Evolutionary conservation across 495 filamentous ascomycete genomes (phyloP), one percentile per base, ranked within the genome.

Genomic region (Lichina pygmaea): DNA sequence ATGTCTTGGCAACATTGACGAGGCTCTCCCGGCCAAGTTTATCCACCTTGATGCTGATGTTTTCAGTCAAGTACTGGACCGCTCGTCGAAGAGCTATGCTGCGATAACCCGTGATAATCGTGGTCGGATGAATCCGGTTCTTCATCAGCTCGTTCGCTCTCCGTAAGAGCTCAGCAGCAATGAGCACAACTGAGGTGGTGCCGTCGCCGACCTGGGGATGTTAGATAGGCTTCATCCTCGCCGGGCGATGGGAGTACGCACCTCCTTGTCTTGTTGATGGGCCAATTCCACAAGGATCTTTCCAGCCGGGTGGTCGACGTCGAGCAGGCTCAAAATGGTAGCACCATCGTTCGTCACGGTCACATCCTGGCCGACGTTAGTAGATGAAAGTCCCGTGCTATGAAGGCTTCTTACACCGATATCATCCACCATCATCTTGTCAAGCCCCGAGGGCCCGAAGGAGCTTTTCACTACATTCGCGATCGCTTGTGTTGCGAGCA

Each of bases 381-480:
- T 32, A 17, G 33, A 31, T 41, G 47, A 43, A 46, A 50, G 44
- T 46, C 47, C 37, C 32, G 16, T 39, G 36, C 33, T 36, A 11
- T 24, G 16, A 15, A 12, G 42, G 42, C 46, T 53, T 54, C 77
- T 50, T 71, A 85, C 81, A 54, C 89, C 89, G 59, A 95, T 95
- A 57, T 99, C 89, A 61, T 99, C 89, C 56, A 99, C 91, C 91
- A 99, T 95, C 91, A 99, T 95, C 72, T 99, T 99, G 57, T 99
- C 89, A 52, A 99, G 66, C 34, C 89, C 89, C 48, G 82, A 92
- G 48, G 89, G 89, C 38, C 89, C 89, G 59, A 95, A 99, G 11
- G 89, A 99, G 63, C 79, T 92, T 65, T 93, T 94, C 58, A 99
- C 84, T 45, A 94, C 83, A 77, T 94, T 95, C 59, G 89, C 78